A percentile compares a stretch with the other conserved stretches of the same genome.
These are phyloP conservation scores for Sclerotinia minor DNA, from an alignment of 2,329 filamentous ascomycete species.

Conservation along the genomic window DNA sequence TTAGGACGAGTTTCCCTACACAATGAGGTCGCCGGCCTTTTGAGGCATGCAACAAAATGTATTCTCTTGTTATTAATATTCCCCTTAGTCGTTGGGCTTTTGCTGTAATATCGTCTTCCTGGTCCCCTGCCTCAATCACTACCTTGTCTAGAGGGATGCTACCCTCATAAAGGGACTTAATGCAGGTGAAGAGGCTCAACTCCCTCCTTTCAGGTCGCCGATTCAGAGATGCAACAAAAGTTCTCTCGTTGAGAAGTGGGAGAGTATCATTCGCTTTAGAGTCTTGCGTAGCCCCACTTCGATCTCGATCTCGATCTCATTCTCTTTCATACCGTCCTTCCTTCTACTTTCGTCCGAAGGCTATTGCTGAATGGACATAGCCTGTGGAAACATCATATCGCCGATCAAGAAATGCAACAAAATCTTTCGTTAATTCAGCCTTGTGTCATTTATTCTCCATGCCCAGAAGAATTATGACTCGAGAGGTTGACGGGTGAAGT, in stretches of 20 bases:
- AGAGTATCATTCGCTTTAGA: background rate
- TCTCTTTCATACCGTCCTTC: background rate
- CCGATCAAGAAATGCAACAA: conserved; percentile 4
- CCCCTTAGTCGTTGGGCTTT: too few species aligned
- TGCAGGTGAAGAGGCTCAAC: background rate
- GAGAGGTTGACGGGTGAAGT: background rate
- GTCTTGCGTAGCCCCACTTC: background rate
- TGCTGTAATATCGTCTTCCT: background rate
- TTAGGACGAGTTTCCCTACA: background rate
- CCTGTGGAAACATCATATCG: background rate
- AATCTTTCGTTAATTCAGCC: background rate
- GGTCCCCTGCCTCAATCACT: background rate
- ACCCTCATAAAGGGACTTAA: background rate
- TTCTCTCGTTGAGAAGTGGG: background rate
- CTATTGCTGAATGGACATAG: background rate
- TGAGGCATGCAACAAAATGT: background rate
- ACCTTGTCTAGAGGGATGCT: too few species aligned
- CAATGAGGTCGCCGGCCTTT: background rate
- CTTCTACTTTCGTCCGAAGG: background rate
- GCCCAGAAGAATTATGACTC: background rate
- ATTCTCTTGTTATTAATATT: background rate
- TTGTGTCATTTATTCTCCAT: background rate
- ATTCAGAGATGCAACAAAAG: conserved; percentile 11
- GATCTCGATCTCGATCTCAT: too few species aligned
- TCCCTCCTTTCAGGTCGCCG: conserved; percentile 13